Percentiles rank a stretch among this genome's conserved stretches.
These are phyloP conservation scores for Dothideomycetes sp. DNA, from an alignment of 2,329 filamentous ascomycete species.

Conservation along the genomic window DNA sequence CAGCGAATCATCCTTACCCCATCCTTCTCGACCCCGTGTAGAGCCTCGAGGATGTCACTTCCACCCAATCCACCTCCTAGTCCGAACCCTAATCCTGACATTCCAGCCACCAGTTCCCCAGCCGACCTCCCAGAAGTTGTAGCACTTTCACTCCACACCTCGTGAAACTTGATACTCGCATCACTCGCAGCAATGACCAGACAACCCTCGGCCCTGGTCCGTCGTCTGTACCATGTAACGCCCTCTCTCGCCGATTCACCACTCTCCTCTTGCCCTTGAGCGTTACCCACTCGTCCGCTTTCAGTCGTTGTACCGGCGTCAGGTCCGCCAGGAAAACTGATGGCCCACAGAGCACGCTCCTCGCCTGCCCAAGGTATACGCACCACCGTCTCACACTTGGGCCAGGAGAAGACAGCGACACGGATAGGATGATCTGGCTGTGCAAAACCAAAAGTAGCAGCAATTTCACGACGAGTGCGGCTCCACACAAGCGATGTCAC, in stretches of 20 bases:
- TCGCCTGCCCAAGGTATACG: conserved; percentile 76
- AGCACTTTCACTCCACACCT: conserved; percentile 58
- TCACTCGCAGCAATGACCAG: conserved; percentile 89
- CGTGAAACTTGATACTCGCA: conserved; percentile 87
- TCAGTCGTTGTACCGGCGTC: conserved; percentile 22
- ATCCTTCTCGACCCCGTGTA: conserved; percentile 71
- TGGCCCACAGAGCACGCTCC: conserved; percentile 75
- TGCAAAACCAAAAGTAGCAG: conserved; percentile 86
- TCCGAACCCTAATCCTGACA: conserved; percentile 33
- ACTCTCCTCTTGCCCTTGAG: conserved; percentile 27
- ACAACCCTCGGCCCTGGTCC: conserved; percentile 63
- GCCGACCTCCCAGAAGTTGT: conserved; percentile 15
- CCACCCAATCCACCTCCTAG: conserved; percentile 54
- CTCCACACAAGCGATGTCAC: conserved; percentile 92
- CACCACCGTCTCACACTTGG: conserved; percentile 75
- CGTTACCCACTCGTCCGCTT: conserved; percentile 26
- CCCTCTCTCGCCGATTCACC: conserved; percentile 17
- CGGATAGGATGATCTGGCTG: conserved; percentile 82
- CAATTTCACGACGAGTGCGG: conserved; percentile 74
- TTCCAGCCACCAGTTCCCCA: conserved; percentile 39
- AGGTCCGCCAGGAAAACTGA: conserved; percentile 66
- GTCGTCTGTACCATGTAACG: conserved; percentile 45
- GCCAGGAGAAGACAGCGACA: conserved; percentile 92
- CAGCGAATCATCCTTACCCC: conserved; percentile 35
- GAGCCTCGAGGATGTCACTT: conserved; percentile 73